Percentiles rank a stretch among this genome's conserved stretches.
Evolutionary conservation across 306 rosid genomes (phyloP).

Genomic region (Abrus pulchellus): DNA sequence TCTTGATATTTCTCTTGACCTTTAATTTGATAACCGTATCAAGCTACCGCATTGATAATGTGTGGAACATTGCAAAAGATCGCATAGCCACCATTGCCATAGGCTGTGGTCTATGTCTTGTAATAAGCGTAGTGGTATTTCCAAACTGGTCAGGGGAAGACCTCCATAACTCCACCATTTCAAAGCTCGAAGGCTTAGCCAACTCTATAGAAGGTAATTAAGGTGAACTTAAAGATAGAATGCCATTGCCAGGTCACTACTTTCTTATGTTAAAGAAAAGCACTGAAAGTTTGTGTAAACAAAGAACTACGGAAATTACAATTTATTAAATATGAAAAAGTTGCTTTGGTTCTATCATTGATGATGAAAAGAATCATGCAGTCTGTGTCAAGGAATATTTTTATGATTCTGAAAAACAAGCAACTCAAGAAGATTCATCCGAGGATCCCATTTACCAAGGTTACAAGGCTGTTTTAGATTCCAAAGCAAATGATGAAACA

Average conservation of each 20-base stretch:
- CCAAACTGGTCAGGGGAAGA: constrained; percentile 98
- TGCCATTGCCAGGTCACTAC: not conserved
- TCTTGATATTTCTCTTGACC: constrained; percentile 84
- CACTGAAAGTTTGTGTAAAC: constrained; percentile 10
- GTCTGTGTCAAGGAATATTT: constrained; percentile 84
- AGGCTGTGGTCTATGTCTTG: constrained; percentile 80
- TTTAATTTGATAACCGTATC: constrained; percentile 89
- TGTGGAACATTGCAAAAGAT: constrained; percentile 70
- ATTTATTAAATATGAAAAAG: constrained; percentile 10
- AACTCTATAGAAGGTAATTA: constrained; percentile 75
- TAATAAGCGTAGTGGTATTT: constrained; percentile 75
- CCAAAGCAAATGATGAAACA: constrained; percentile 85
- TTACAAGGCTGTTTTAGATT: constrained; percentile 88
- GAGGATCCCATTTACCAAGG: constrained; percentile 74
- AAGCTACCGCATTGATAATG: constrained; percentile 69
- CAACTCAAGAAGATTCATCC: constrained; percentile 48
- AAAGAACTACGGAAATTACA: not conserved
- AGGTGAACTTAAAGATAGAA: not conserved
- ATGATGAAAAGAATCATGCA: constrained; percentile 53
- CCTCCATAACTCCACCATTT: constrained; percentile 74
- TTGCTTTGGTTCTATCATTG: constrained; percentile 17
- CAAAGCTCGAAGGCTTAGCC: constrained; percentile 86
- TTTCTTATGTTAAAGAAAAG: not conserved
- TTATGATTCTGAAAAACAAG: constrained; percentile 45
- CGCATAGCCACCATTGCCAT: constrained; percentile 80